phyloP scores from a whole-genome alignment of 2,329 filamentous ascomycete species.

The Arthrobotrys musiformis region DNA sequence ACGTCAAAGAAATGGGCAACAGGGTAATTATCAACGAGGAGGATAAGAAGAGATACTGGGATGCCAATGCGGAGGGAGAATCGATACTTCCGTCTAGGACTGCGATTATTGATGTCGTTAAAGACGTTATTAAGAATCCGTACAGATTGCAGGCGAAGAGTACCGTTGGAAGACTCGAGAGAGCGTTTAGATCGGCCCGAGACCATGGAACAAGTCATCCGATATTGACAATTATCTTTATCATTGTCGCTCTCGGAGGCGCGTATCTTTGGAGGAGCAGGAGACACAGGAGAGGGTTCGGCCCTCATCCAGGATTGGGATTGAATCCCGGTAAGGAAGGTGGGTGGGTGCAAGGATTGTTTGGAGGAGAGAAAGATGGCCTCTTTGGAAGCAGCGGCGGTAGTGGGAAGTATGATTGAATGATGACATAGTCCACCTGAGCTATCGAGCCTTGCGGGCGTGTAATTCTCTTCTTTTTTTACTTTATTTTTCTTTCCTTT shows the following conservation, averaged over 20 bases:
- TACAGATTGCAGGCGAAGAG: constrained; percentile 80
- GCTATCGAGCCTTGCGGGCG: background rate
- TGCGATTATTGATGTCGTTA: constrained; percentile 86
- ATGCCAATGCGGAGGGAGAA: constrained; percentile 86
- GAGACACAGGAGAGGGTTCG: constrained; percentile 16
- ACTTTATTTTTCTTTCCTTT: background rate
- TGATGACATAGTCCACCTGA: background rate
- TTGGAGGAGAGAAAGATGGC: constrained; percentile 52
- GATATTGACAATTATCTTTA: constrained; percentile 61
- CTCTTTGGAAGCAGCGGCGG: constrained; percentile 40
- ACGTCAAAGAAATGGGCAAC: constrained; percentile 83
- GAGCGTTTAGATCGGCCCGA: constrained; percentile 70
- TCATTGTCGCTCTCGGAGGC: constrained; percentile 29
- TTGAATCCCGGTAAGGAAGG: constrained; percentile 51
- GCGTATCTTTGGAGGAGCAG: constrained; percentile 22
- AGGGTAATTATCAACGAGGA: constrained; percentile 96
- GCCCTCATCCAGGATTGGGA: constrained; percentile 36
- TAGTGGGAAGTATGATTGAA: constrained; percentile 49
- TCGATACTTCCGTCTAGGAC: constrained; percentile 88
- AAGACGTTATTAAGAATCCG: constrained; percentile 75
- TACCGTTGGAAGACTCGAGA: constrained; percentile 77
- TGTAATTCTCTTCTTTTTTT: background rate
- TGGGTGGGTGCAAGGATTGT: constrained; percentile 46
- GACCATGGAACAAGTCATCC: constrained; percentile 65
- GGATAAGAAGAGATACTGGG: constrained; percentile 97